Evolutionary conservation across 352 stramenopile species (phyloP).

Genomic region (Pythium monospermum): DNA sequence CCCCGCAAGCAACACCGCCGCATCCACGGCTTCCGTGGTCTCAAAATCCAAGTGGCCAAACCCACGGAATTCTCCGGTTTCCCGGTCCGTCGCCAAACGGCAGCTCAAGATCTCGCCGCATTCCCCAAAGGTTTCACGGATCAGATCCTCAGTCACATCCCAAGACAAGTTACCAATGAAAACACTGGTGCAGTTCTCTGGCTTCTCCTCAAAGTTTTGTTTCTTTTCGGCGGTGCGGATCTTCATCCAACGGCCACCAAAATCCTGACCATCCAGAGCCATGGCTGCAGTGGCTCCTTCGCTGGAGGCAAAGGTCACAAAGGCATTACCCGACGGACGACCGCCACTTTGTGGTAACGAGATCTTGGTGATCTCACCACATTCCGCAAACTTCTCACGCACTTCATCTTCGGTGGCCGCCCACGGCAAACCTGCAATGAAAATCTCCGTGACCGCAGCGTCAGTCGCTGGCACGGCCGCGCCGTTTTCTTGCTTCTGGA

Average conservation of each 20-base stretch:
- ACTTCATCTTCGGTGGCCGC: slow-evolving; percentile 93
- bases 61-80: slow-evolving; percentile 97
- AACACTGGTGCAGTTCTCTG: slow-evolving; percentile 93
- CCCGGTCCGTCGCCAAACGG: slow-evolving; percentile 94
- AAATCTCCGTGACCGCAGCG: slow-evolving; percentile 62
- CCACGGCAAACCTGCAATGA: slow-evolving; percentile 95
- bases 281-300: slow-evolving; percentile 80
- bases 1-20: slow-evolving; percentile 89
- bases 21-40: slow-evolving; percentile 91
- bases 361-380: slow-evolving; percentile 82
- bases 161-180: slow-evolving; percentile 98
- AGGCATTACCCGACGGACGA: slow-evolving; percentile 92
- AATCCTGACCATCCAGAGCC: slow-evolving; percentile 92
- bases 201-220: slow-evolving; percentile 88
- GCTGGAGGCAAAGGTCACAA: slow-evolving; percentile 87
- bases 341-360: slow-evolving; percentile 90
- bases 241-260: slow-evolving; percentile 94
- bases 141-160: slow-evolving; percentile 94
- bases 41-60: slow-evolving; percentile 98
- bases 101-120: slow-evolving; percentile 95
- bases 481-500: slow-evolving; percentile 73
- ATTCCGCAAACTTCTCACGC: slow-evolving; percentile 90
- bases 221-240: slow-evolving; percentile 88
- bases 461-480: slow-evolving; percentile 45
- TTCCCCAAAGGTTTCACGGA: slow-evolving; percentile 90